Percentiles rank a stretch among this genome's conserved stretches.
phyloP scores from a whole-genome alignment of 441 rosid species.

The Dalechampia spathulata region DNA sequence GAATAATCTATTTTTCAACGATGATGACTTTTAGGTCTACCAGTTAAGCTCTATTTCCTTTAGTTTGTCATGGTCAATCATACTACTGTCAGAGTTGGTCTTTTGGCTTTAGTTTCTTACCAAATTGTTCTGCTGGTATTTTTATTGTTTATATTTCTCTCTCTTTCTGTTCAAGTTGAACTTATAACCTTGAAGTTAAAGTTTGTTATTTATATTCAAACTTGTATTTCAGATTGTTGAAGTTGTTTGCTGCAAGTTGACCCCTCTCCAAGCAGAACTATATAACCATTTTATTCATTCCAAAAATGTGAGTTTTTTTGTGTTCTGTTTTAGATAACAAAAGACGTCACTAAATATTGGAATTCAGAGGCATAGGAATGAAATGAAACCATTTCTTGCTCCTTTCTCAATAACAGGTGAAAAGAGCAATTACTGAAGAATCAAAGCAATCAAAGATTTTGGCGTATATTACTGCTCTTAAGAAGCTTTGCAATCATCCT shows the following conservation, averaged over 20 bases:
- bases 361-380: slow-evolving; percentile 6
- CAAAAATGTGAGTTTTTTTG: slow-evolving; percentile 58
- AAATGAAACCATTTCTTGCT: slow-evolving; percentile 7
- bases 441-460: slow-evolving; percentile 77
- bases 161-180: background rate
- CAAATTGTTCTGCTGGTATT: background rate
- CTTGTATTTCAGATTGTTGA: slow-evolving; percentile 71
- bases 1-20: background rate
- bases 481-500: slow-evolving; percentile 99
- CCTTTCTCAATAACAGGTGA: slow-evolving; percentile 49
- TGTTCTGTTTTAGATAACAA: too few relatives aligned
- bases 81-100: background rate
- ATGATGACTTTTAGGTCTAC: background rate
- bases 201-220: slow-evolving; percentile 7
- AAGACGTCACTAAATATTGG: background rate
- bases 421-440: slow-evolving; percentile 73
- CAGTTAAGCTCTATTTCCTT: background rate
- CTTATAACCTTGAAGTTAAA: background rate
- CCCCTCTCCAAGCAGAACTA: slow-evolving; percentile 75
- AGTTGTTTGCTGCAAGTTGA: slow-evolving; percentile 98
- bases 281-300: slow-evolving; percentile 93
- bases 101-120: background rate
- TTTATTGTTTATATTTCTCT: slow-evolving; percentile 2
- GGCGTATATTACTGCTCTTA: slow-evolving; percentile 97
- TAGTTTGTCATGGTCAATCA: background rate